Base-by-base conservation (phyloP, 2,329 filamentous ascomycete species). In the Beauveria asiatica region DNA sequence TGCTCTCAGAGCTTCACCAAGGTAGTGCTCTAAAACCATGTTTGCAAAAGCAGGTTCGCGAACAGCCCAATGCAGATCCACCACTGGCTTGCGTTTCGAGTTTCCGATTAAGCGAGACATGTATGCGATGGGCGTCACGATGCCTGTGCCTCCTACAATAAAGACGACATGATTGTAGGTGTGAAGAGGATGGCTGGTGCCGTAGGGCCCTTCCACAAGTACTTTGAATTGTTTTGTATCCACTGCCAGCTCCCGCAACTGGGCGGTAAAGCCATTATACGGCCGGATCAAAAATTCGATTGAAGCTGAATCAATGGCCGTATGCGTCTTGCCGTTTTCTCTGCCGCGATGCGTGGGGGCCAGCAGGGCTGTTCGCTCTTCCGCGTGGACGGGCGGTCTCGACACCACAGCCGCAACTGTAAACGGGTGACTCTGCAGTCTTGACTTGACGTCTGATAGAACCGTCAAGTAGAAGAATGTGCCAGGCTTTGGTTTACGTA, bases 391-490 rank as follows among this genome's bases (percentile, higher is more conserved):
- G 46, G 49, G 27, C 6, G 6, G n/a, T 1, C 52, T 54, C 39
- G 67, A 64, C 4, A 60, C 45, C 1, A 71, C 63, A 13, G 67
- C 68, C 0, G 75, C 75, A 10, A 80, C 73, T 0, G 78, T 80
- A 57, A 81, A 81, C 0, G 78, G 78, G 48, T 81, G 78, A 57
- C 75, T 79, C 60, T 81, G 77, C 78, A 78, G 79, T 46, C 45
- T 57, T 52, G 72, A 74, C 0, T 70, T 66, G 13, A 67, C 59
- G 23, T 72, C 72, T 49, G 74, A 70, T 4, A 80, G 69, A 3
- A 78, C 68, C 51, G 76, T 75, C 1, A 80, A 62, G 60, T 78
- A 80, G 63, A 76, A 80, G 64, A 73, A 79, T 0, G 75, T 78
- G 0, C 78, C 78, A 0, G 77, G 72, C 0, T 64, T 49, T 10